Evolutionary conservation across 768 basidiomycete species (phyloP).

Genomic region (Lepiota subincarnata): DNA sequence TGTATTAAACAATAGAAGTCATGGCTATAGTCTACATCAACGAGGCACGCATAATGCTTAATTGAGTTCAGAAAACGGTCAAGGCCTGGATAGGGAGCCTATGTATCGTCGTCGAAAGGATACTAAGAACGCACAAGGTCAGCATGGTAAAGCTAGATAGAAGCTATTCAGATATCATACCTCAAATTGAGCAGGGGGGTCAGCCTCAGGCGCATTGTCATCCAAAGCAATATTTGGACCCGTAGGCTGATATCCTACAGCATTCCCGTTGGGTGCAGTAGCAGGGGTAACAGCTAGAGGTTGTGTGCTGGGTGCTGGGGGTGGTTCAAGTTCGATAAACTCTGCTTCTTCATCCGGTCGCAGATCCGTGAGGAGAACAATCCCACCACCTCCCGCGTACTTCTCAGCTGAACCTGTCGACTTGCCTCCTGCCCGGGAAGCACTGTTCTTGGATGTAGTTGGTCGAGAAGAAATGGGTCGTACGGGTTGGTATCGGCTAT

Average conservation of each 20-base stretch:
- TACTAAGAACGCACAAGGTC: conserved; percentile 44
- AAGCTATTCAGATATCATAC: conserved; percentile 37
- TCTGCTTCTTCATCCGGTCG: conserved; percentile 68
- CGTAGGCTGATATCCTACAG: conserved; percentile 26
- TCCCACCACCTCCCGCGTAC: conserved; percentile 80
- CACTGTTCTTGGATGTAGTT: conserved; percentile 29
- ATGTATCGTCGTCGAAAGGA: conserved; percentile 68
- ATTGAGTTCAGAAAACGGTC: background rate
- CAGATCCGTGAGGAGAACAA: conserved; percentile 76
- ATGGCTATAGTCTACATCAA: conserved; percentile 6
- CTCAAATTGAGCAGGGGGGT: conserved; percentile 80
- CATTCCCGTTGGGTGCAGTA: conserved; percentile 27
- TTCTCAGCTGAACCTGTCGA: conserved; percentile 44
- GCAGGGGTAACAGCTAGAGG: conserved; percentile 23
- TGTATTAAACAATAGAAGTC: conserved; percentile 5
- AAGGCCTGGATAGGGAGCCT: conserved; percentile 11
- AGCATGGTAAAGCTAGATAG: conserved; percentile 2
- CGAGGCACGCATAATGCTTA: background rate
- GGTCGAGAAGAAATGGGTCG: conserved; percentile 63
- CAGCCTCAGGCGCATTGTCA: conserved; percentile 67
- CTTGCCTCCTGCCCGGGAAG: conserved; percentile 21
- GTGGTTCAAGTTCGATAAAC: conserved; percentile 59
- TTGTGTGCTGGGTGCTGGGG: conserved; percentile 17
- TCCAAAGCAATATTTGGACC: conserved; percentile 65
- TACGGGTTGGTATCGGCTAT: conserved; percentile 85